Conservation (phyloP, 139 green algal genomes). For the Dunaliella primolecta region DNA sequence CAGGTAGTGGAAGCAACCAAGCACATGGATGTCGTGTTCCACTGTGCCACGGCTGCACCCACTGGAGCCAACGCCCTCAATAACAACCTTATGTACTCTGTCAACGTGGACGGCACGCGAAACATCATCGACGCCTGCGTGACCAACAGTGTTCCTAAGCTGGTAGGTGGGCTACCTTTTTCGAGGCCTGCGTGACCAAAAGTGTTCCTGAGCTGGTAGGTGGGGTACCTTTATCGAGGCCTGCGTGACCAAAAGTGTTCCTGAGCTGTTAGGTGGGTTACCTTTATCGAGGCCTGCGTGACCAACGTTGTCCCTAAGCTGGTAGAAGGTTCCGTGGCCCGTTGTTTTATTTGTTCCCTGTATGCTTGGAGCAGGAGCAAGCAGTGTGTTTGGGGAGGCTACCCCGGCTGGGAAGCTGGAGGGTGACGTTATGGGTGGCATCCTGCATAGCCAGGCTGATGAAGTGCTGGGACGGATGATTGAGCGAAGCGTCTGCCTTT, state of each 20-base stretch:
- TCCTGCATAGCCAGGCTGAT: too few relatives aligned
- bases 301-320: constrained; percentile 45
- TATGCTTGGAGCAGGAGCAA: too few relatives aligned
- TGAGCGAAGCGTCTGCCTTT: too few relatives aligned
- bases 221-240: too few relatives aligned
- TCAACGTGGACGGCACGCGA: constrained; percentile 83
- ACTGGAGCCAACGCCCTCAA: constrained; percentile 70
- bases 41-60: constrained; percentile 78
- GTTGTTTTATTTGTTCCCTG: too few relatives aligned
- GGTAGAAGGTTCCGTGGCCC: too few relatives aligned
- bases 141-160: constrained; percentile 34
- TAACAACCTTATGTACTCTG: constrained; percentile 74
- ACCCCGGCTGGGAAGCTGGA: too few relatives aligned
- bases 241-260: constrained; percentile 50
- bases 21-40: constrained; percentile 79
- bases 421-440: constrained; percentile 1
- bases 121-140: constrained; percentile 77
- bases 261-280: constrained; percentile 38
- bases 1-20: constrained; percentile 5
- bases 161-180: too few relatives aligned
- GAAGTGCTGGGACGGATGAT: too few relatives aligned
- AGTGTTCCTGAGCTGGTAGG: constrained; percentile 47
- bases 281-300: constrained; percentile 73
- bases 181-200: constrained; percentile 61
- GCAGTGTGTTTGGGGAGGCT: too few relatives aligned